Conservation (phyloP, 306 rosid genomes). For the Mimosa bimucronata region DNA sequence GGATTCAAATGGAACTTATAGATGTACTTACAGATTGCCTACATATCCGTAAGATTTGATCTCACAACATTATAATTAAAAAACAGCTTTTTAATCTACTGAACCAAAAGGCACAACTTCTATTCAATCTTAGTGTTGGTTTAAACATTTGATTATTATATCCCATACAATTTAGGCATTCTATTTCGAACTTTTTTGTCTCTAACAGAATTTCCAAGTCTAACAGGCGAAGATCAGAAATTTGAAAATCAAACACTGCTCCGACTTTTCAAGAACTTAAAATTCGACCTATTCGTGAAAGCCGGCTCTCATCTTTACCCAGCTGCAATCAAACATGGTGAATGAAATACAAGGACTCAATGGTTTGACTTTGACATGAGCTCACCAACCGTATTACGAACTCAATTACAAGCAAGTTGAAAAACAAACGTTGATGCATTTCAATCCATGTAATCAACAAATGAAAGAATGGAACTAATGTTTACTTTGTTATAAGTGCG, state of each 20-base stretch:
- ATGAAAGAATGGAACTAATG: constrained; percentile 52
- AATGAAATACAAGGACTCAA: background rate
- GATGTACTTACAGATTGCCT: too few species aligned
- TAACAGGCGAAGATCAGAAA: background rate
- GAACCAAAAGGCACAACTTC: background rate
- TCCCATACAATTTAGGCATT: constrained; percentile 7
- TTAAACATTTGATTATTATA: background rate
- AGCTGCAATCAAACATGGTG: background rate
- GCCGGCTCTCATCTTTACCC: background rate
- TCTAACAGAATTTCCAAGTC: background rate
- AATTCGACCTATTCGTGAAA: background rate
- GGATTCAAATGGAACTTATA: too few species aligned
- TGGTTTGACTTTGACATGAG: background rate
- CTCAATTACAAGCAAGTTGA: background rate
- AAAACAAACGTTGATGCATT: constrained; percentile 23
- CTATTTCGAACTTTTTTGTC: background rate
- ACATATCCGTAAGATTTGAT: too few species aligned
- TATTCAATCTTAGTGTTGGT: background rate
- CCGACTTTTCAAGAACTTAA: background rate
- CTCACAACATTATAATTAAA: too few species aligned
- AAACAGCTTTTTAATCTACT: too few species aligned
- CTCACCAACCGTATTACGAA: background rate
- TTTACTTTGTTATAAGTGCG: constrained; percentile 39
- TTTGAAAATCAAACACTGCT: background rate
- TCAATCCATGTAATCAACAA: constrained; percentile 32